phyloP scores from a whole-genome alignment of 345 rosid genomes.

The Turritis glabra region DNA sequence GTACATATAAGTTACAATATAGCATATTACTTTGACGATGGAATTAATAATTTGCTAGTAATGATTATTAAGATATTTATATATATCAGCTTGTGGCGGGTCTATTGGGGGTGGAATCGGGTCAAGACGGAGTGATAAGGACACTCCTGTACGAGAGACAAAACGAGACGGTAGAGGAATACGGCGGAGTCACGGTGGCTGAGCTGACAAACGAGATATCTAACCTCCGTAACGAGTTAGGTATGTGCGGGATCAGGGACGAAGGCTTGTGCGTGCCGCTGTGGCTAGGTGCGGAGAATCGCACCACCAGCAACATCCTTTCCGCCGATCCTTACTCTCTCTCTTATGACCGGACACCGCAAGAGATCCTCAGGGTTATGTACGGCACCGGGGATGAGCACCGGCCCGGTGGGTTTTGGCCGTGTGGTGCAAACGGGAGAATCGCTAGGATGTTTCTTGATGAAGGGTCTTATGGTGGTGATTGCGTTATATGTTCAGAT shows the following conservation, averaged over 20 bases:
- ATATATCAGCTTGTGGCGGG: constrained; percentile 51
- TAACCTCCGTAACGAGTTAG: constrained; percentile 47
- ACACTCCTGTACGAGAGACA: constrained; percentile 52
- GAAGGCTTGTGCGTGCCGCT: constrained; percentile 51
- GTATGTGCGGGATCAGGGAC: constrained; percentile 50
- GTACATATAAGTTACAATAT: background rate
- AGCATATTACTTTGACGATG: background rate
- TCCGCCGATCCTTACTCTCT: constrained; percentile 41
- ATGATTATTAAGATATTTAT: background rate
- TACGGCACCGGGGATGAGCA: constrained; percentile 51
- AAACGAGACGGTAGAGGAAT: constrained; percentile 42
- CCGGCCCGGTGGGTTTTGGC: constrained; percentile 53
- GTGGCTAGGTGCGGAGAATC: constrained; percentile 47
- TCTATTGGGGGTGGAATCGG: constrained; percentile 64
- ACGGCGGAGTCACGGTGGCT: constrained; percentile 47
- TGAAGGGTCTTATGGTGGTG: background rate
- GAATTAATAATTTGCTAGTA: background rate
- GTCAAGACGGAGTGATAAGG: constrained; percentile 70
- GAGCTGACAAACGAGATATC: constrained; percentile 50
- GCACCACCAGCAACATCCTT: constrained; percentile 38
- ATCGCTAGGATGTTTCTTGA: constrained; percentile 40
- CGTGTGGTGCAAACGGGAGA: constrained; percentile 49
- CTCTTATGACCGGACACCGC: constrained; percentile 48
- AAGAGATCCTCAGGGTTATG: constrained; percentile 46
- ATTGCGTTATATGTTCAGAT: background rate